Evolutionary conservation across 139 green algal genomes (phyloP).

Genomic region (Yamagishiella unicocca): DNA sequence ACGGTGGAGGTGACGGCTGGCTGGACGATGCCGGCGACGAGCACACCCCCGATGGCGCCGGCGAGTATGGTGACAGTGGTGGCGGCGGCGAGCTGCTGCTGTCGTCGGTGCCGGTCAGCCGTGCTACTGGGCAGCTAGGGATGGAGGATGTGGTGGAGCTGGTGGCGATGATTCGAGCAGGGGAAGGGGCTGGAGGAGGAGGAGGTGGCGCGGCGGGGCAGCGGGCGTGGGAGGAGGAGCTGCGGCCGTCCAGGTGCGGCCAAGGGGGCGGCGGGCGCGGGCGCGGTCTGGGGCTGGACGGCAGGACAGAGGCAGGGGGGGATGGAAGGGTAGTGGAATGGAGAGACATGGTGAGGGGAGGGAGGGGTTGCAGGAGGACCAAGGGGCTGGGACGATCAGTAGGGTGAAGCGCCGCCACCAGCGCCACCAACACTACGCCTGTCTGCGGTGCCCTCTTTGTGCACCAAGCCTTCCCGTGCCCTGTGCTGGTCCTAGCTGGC

Average conservation of each 20-base stretch:
- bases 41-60: neutral
- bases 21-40: neutral
- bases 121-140: conserved; percentile 51
- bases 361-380: too few relatives aligned
- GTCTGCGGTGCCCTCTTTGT: too few relatives aligned
- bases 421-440: too few relatives aligned
- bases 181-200: conserved; percentile 69
- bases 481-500: too few relatives aligned
- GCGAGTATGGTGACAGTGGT: neutral
- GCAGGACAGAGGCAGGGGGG: neutral
- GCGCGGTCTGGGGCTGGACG: too few relatives aligned
- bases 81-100: conserved; percentile 65
- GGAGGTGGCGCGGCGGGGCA: conserved; percentile 72
- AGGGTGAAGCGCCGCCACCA: too few relatives aligned
- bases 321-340: neutral
- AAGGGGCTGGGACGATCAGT: too few relatives aligned
- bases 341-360: too few relatives aligned
- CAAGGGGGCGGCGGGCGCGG: too few relatives aligned
- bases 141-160: conserved; percentile 58
- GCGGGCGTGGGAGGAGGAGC: conserved; percentile 62
- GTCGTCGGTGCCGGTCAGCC: conserved; percentile 70
- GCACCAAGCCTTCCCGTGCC: too few relatives aligned
- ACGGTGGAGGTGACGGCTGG: neutral
- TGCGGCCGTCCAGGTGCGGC: conserved; percentile 56
- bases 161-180: conserved; percentile 16